A percentile compares a stretch with the other conserved stretches of the same genome.
Evolutionary conservation across 176 grass and related monocot genomes (phyloP).

Genomic region (Aegilops umbellulata): DNA sequence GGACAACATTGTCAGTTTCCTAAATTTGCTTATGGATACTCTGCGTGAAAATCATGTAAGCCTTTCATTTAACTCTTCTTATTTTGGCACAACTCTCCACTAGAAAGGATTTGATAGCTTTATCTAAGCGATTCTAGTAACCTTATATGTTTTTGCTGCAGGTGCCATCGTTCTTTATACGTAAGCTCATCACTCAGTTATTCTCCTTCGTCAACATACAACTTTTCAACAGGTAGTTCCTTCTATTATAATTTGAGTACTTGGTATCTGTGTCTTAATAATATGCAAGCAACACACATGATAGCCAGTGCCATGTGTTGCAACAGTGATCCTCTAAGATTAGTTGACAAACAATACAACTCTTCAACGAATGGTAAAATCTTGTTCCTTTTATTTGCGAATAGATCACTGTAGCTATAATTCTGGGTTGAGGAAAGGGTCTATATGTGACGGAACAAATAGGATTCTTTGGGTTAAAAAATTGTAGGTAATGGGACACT

Average conservation of each 20-base stretch:
- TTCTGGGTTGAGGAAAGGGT: conserved; percentile 6
- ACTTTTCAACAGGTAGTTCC: conserved; percentile 88
- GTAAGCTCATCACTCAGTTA: conserved; percentile 91
- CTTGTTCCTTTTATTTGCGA: background rate
- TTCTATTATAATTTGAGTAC: conserved; percentile 12
- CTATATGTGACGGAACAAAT: background rate
- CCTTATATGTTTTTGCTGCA: conserved; percentile 42
- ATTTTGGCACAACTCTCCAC: background rate
- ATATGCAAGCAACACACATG: background rate
- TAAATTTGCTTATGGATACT: conserved; percentile 77
- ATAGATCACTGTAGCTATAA: background rate
- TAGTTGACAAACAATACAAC: background rate
- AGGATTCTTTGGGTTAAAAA: background rate
- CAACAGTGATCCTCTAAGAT: background rate
- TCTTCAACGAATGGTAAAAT: background rate
- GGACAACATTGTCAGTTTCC: conserved; percentile 87
- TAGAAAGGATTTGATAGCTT: conserved; percentile 1
- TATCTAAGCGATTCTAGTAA: conserved; percentile 5
- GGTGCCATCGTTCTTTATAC: conserved; percentile 95
- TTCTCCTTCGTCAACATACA: conserved; percentile 99
- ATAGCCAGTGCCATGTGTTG: background rate
- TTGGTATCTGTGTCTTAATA: background rate
- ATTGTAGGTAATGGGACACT: background rate
- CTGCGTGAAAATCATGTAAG: conserved; percentile 78
- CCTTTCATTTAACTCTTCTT: conserved; percentile 23